phyloP scores from a whole-genome alignment of 257 asterid species.

The Cruciata laevipes region DNA sequence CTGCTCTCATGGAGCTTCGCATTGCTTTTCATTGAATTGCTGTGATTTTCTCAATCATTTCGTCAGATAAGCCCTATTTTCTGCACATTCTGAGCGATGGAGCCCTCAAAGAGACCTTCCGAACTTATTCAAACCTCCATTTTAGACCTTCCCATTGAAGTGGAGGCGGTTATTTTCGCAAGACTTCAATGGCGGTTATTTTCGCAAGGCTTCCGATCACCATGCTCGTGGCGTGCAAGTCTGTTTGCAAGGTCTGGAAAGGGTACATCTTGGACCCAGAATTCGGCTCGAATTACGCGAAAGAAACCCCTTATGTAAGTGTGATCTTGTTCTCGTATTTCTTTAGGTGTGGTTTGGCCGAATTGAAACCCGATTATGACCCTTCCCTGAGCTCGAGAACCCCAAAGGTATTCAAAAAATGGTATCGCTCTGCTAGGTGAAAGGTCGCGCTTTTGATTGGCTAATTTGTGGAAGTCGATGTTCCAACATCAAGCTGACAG shows the following conservation, averaged over 20 bases:
- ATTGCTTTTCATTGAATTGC: too few species aligned
- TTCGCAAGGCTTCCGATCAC: neutral
- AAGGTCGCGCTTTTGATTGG: too few species aligned
- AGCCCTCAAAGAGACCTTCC: neutral
- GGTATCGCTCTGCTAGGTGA: too few species aligned
- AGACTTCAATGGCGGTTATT: neutral
- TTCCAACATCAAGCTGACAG: too few species aligned
- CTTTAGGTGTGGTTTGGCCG: neutral
- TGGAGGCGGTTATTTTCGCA: too few species aligned
- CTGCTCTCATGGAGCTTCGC: too few species aligned
- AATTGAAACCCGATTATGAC: neutral
- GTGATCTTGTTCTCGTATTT: neutral
- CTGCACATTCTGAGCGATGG: neutral
- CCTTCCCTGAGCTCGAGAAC: neutral
- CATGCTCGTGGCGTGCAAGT: neutral
- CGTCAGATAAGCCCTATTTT: neutral
- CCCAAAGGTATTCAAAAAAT: too few species aligned
- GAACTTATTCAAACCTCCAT: neutral
- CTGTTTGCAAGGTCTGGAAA: neutral
- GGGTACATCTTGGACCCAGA: neutral
- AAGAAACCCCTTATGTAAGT: neutral
- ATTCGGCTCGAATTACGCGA: neutral
- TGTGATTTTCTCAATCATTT: too few species aligned
- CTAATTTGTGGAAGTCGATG: too few species aligned
- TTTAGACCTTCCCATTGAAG: too few species aligned